Evolutionary conservation across 129 eudicot genomes (phyloP).

Genomic region (Centaurea solstitialis): DNA sequence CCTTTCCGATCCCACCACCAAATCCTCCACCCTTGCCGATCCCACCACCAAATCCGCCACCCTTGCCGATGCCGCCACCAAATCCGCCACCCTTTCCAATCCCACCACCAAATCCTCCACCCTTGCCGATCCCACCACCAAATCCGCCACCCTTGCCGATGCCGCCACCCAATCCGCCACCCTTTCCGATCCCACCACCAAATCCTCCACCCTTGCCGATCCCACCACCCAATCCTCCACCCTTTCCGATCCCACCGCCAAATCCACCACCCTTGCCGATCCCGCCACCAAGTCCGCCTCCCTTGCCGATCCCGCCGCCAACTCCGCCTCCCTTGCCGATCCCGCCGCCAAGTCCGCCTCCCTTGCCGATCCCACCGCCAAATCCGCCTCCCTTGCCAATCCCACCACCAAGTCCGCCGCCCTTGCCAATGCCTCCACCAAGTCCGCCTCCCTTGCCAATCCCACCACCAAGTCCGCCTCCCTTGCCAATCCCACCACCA

Average conservation of each 20-base stretch:
- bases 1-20: not conserved
- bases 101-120: not conserved
- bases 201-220: not conserved
- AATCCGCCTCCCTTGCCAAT: not conserved
- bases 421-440: constrained; percentile 28
- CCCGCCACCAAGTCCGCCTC: constrained; percentile 26
- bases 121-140: constrained; percentile 14
- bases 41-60: not conserved
- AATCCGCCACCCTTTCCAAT: not conserved
- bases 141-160: not conserved
- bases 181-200: constrained; percentile 9
- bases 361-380: constrained; percentile 13
- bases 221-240: not conserved
- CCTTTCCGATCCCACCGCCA: not conserved
- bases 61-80: not conserved
- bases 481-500: constrained; percentile 22
- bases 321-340: not conserved
- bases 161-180: constrained; percentile 12
- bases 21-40: not conserved
- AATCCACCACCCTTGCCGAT: not conserved
- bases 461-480: no score
- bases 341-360: not conserved
- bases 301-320: constrained; percentile 21
- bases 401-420: not conserved
- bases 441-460: no score